Conservation (phyloP, 163 green algal genomes). For the Scenedesmus sp. region DNA sequence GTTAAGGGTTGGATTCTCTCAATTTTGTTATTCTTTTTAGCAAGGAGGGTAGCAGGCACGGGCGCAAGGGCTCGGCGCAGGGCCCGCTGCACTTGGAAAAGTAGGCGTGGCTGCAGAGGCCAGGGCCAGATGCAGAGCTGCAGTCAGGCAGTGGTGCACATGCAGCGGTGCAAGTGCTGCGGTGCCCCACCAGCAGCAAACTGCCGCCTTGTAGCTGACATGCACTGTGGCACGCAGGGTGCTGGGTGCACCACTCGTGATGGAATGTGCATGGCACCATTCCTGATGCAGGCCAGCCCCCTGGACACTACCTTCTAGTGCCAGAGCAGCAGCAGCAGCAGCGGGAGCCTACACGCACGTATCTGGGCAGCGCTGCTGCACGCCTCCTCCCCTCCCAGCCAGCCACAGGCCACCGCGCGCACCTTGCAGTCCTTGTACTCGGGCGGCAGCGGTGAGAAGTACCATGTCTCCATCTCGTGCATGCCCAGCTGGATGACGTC, state of each 20-base stretch:
- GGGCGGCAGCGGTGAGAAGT: constrained; percentile 96
- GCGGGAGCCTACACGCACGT: background rate
- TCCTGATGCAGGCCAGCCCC: too few species aligned
- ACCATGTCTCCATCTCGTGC: constrained; percentile 99
- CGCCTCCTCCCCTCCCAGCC: too few species aligned
- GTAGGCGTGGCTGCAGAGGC: background rate
- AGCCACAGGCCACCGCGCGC: background rate
- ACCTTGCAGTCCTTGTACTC: constrained; percentile 95
- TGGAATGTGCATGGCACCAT: too few species aligned
- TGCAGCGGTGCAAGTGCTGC: background rate
- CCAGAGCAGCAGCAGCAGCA: background rate
- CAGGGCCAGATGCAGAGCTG: background rate
- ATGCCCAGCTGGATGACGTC: constrained; percentile 95
- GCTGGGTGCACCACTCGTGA: too few species aligned
- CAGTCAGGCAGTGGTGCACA: background rate
- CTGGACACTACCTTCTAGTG: background rate
- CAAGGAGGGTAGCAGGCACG: background rate
- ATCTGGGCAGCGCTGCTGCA: background rate
- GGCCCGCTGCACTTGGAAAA: background rate
- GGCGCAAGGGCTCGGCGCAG: background rate
- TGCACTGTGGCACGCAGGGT: too few species aligned
- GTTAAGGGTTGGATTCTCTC: constrained; percentile 74
- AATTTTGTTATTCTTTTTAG: background rate
- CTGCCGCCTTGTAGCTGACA: too few species aligned
- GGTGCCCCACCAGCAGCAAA: too few species aligned